Evolutionary conservation across 305 asterid genomes (phyloP), one percentile per base, ranked within the genome.

Genomic region (Rubia peregrina): DNA sequence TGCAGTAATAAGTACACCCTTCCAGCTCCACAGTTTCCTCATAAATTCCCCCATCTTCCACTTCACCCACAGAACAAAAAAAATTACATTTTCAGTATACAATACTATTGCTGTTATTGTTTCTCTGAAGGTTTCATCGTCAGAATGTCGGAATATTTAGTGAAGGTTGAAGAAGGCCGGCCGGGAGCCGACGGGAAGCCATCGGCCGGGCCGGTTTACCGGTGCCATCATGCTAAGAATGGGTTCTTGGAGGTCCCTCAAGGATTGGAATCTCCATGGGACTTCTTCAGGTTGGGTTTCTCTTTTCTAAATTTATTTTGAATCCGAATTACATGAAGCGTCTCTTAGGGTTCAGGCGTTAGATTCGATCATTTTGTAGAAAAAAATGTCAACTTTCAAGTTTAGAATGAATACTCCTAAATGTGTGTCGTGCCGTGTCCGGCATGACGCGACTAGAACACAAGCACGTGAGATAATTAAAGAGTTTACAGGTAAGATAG

Each of bases 171-270:
- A 76, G 97, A 88, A 62, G 85, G 73, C 13, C 76, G 79, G 56
- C 62, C 78, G 24, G 83, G 82, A 22, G 70, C 65, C 1, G 69
- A 80, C 2, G 91, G 88, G 46, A 88, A 74, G 80, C 88, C 95
- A 0, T 81, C 98, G 16, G 95, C 88, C 10, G 96, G 97, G 66
- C 89, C 96, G 16, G 97, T 85, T 46, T 92, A 84, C 70, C 77
- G 98, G 59, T 78, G 82, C 82, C 76, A 86, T 72, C 90, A 87
- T 69, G 89, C 98, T 14, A 85, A 89, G 75, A 84, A 90, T 73
- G 96, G 84, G 5, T 85, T 90, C 30, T 48, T 86, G 87, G 90
- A 88, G 60, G 14, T 84, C 24, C 95, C 96, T 14, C 14, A 75
- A 3, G 71, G 44, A 6, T 16, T 86, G 30, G 77, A 86, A 10